These are phyloP conservation scores for Camelina neglecta DNA, from an alignment of 345 rosid species.

Conservation along the genomic window DNA sequence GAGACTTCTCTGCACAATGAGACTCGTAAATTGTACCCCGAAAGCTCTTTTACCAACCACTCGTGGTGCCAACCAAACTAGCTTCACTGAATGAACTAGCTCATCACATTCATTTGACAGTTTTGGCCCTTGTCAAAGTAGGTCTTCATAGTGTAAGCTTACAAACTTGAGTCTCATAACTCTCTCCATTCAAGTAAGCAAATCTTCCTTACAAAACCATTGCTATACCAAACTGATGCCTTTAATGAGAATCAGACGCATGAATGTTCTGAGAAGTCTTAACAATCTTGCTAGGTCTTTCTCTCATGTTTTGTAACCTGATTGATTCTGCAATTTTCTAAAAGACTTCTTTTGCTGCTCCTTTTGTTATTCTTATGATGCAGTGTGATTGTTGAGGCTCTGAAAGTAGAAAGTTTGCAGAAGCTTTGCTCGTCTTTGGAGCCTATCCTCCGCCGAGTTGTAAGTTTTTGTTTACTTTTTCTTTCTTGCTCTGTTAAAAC, in stretches of 20 bases:
- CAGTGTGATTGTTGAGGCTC: conserved; percentile 94
- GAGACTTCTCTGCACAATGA: neutral
- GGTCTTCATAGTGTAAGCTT: too few species aligned
- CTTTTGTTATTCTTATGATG: conserved; percentile 3
- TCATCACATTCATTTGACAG: too few species aligned
- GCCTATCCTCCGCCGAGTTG: conserved; percentile 93
- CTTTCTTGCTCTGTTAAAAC: neutral
- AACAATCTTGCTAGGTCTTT: conserved; percentile 56
- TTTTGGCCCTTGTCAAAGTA: too few species aligned
- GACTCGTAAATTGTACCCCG: neutral
- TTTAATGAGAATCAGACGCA: too few species aligned
- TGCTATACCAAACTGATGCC: too few species aligned
- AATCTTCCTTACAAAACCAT: too few species aligned
- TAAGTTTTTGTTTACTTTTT: conserved; percentile 48
- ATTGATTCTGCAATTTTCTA: neutral
- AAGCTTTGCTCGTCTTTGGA: conserved; percentile 93
- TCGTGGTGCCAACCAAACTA: neutral
- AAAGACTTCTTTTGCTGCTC: neutral
- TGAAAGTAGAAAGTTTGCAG: conserved; percentile 91
- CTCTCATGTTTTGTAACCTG: neutral
- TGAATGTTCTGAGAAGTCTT: too few species aligned
- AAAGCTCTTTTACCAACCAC: neutral
- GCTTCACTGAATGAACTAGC: neutral
- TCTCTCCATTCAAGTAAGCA: too few species aligned
- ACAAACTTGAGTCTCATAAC: too few species aligned